Evolutionary conservation across 2,329 filamentous ascomycete species (phyloP).

Genomic region (Fusarium pseudoanthophilum): DNA sequence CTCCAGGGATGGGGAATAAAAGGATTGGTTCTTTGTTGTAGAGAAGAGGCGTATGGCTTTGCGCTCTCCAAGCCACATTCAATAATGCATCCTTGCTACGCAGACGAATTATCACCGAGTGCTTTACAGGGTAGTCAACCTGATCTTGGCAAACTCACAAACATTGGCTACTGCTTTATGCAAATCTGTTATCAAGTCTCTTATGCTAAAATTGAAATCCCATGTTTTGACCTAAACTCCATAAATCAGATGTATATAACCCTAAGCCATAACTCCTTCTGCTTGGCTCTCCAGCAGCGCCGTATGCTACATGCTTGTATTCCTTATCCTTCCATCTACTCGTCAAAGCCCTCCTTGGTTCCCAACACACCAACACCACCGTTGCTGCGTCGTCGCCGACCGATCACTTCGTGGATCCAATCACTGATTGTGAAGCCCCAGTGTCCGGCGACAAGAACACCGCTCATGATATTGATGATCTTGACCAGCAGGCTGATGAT

Average conservation of each 20-base stretch:
- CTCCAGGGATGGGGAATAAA: not conserved
- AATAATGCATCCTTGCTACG: not conserved
- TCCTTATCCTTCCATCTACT: slow-evolving; percentile 12
- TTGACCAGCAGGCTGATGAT: slow-evolving; percentile 81
- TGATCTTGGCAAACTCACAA: not conserved
- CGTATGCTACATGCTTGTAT: slow-evolving; percentile 22
- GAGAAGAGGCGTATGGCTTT: not conserved
- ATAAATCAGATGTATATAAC: slow-evolving; percentile 30
- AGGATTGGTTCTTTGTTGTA: not conserved
- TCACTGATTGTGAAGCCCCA: slow-evolving; percentile 90
- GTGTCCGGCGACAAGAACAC: slow-evolving; percentile 90
- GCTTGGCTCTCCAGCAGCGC: slow-evolving; percentile 18
- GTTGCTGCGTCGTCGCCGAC: slow-evolving; percentile 58
- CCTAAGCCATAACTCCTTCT: slow-evolving; percentile 31
- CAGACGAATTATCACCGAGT: not conserved
- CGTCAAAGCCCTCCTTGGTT: slow-evolving; percentile 54
- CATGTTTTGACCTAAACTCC: slow-evolving; percentile 42
- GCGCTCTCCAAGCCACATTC: not conserved
- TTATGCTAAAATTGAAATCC: slow-evolving; percentile 29
- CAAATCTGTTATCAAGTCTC: not conserved
- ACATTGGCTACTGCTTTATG: not conserved
- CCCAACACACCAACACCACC: slow-evolving; percentile 63
- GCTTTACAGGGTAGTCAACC: not conserved
- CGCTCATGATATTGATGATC: slow-evolving; percentile 89
- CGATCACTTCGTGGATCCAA: slow-evolving; percentile 71